phyloP scores from a whole-genome alignment of 257 asterid genomes.

The Hygrophila difformis region DNA sequence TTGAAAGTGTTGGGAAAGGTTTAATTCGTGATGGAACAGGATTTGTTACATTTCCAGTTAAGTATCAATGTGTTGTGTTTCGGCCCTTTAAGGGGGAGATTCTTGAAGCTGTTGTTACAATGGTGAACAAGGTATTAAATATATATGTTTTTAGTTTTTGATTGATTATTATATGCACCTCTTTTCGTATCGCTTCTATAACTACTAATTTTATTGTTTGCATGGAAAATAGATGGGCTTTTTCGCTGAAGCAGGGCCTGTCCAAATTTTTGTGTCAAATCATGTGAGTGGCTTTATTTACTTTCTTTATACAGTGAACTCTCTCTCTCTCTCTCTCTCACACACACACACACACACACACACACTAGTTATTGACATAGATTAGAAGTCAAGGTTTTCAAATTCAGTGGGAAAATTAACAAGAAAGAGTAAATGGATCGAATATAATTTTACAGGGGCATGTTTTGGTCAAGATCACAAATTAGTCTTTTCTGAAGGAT shows the following conservation, averaged over 20 bases:
- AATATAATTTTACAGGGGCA: not conserved
- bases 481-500: too few relatives aligned
- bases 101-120: constrained; percentile 86
- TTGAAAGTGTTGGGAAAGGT: constrained; percentile 87
- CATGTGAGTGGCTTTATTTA: constrained; percentile 45
- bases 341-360: not conserved
- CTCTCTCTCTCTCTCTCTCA: not conserved
- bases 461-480: too few relatives aligned
- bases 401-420: too few relatives aligned
- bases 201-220: not conserved
- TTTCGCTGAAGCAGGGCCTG: constrained; percentile 98
- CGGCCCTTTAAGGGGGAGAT: constrained; percentile 96
- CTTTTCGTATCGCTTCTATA: not conserved
- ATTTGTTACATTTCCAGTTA: constrained; percentile 81
- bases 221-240: constrained; percentile 75
- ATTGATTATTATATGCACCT: not conserved
- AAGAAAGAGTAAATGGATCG: not conserved
- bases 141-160: not conserved
- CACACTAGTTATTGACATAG: constrained; percentile 1
- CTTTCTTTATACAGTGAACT: constrained; percentile 1
- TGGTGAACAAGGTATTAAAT: constrained; percentile 90
- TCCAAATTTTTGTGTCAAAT: constrained; percentile 82
- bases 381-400: too few relatives aligned
- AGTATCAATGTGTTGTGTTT: constrained; percentile 88
- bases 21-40: constrained; percentile 95